Evolutionary conservation across 208 protist genomes (phyloP), one percentile per base, ranked within the genome.

Genomic region (Acanthamoeba lugdunensis): DNA sequence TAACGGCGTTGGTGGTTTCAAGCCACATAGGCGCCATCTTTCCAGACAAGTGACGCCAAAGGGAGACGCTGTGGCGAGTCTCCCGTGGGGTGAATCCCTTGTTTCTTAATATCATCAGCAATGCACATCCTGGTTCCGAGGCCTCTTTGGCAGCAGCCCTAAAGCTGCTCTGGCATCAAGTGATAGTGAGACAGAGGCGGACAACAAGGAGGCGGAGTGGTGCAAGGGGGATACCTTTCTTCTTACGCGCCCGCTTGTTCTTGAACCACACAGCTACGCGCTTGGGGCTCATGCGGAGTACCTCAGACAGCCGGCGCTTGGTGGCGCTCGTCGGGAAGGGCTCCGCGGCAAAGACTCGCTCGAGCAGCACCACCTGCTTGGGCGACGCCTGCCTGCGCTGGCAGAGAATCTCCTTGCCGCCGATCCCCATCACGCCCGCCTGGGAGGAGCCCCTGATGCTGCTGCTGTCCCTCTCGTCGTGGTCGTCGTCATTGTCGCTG

Each of bases 331-430:
- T 90, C 23, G 84, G 84, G 45, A 90, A 69, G 84, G 84, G 84
- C 61, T 90, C 84, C 8, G 69, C 61, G 11, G 84, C 84, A 37
- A 90, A 90, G 25, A 90, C 61, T 52, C 69, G 84, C 84, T 90
- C 84, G 33, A 90, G 84, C 14, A 90, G 28, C 84, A 71, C 84
- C 84, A 90, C 84, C n/a, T 90, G 84, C 84, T 90, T 90, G 54
- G 84, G 84, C 54, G 84, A 45, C 6, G 84, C 84, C 45, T 90
- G 84, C 52, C 48, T 50, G 41, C 75, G 6, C 75, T 84, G 52
- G 75, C 56, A 84, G 75, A 84, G 75, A 11, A 84, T 84, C 75
- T 48, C 75, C 41, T 45, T 77, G n/a, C 9, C 41, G 11, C 75
- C 75, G 75, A 6, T 84, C 21, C 45, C 75, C 48, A n/a, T 41